Evolutionary conservation across 2,329 filamentous ascomycete genomes (phyloP), one percentile per base, ranked within the genome.

Genomic region (Ophiostoma fasciatum): DNA sequence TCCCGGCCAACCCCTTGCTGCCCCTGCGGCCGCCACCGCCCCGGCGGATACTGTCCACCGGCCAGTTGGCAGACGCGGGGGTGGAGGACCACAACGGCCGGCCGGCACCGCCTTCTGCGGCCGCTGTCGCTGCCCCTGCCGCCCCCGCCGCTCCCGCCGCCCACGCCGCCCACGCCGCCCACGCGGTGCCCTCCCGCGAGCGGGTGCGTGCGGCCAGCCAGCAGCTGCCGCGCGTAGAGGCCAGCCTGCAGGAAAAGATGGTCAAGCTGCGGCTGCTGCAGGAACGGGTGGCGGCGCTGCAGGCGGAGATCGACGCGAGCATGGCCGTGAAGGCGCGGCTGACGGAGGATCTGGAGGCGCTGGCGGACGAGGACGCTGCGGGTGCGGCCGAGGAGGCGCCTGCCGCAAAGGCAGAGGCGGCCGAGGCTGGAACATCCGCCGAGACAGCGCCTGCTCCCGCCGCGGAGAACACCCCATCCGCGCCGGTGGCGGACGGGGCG

Each of bases 201-300:
- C 13, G 11, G 27, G 37, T 14, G 37, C 35, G 25, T 31, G 36
- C 27, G 22, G 47, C 51, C 26, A 63, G 58, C 40, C 46, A 54
- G 14, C 56, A 61, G 23, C 45, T 61, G 4, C 56, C 60, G 13
- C 49, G 47, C 11, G 48, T 63, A 13, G 57, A 59, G 27, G 54
- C 55, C 14, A 49, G 49, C 12, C 48, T 65, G 11, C 52, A 56
- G 37, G 56, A 62, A 35, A 64, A 70, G 45, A 57, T 62, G 38
- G 54, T 59, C n/a, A 64, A 60, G 40, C 47, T 73, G 14, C 58
- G 59, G 36, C 50, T 57, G 15, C 46, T 71, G 25, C 56, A 64
- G 39, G 59, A 62, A 5, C 60, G 70, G 47, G 55, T 66, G 17
- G 54, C 56, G 15, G 59, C 56, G 14, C 57, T 73, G 25, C 56